Percentiles rank a stretch among this genome's conserved stretches.
Evolutionary conservation across 495 filamentous ascomycete genomes (phyloP).

Genomic region (Penicillium canariense): DNA sequence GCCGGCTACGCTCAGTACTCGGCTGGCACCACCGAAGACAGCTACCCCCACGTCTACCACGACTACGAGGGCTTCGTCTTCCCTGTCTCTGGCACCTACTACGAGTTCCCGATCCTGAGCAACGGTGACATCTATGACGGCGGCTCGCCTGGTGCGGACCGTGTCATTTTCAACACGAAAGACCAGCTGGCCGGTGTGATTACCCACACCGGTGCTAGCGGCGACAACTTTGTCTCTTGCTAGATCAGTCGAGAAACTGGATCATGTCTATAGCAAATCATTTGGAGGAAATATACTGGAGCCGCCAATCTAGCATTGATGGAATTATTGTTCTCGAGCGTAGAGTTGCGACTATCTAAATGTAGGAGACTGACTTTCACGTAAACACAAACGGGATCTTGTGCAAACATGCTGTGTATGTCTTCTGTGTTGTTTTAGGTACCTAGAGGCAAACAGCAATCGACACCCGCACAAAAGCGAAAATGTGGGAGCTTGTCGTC

Average conservation of each 20-base stretch:
- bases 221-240: conserved; percentile 63
- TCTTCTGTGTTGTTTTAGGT: conserved; percentile 27
- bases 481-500: conserved; percentile 28
- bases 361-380: conserved; percentile 28
- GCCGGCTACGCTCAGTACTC: conserved; percentile 50
- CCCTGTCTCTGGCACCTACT: conserved; percentile 59
- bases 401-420: conserved; percentile 23
- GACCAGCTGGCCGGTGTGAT: conserved; percentile 58
- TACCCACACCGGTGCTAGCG: conserved; percentile 67
- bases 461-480: conserved; percentile 30
- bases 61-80: conserved; percentile 74
- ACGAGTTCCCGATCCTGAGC: conserved; percentile 68
- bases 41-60: conserved; percentile 71
- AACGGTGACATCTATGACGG: conserved; percentile 55
- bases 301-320: too few relatives aligned
- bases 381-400: conserved; percentile 18
- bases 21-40: conserved; percentile 45
- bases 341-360: conserved; percentile 8
- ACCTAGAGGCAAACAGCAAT: conserved; percentile 34
- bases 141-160: conserved; percentile 66
- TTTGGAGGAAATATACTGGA: too few relatives aligned
- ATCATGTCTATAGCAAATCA: too few relatives aligned
- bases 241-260: background rate
- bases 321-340: too few relatives aligned
- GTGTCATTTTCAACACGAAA: conserved; percentile 62